A percentile compares a stretch with the other conserved stretches of the same genome.
Conservation (phyloP, 192 early-diverging fungal genomes). For the Coemansia sp. region DNA sequence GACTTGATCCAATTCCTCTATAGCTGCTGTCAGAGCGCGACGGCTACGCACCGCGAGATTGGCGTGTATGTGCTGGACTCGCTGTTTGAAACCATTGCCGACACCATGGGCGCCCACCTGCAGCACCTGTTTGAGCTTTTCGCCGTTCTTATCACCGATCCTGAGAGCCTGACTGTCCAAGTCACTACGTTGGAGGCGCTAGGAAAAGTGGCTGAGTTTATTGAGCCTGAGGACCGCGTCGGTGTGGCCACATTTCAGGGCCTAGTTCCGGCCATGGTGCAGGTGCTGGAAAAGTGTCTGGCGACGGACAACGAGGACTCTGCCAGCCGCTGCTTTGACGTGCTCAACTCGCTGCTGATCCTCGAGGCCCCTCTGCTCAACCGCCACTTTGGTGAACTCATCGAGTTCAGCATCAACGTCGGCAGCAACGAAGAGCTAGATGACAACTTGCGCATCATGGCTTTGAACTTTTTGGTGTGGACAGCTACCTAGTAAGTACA, state of each 20-base stretch:
- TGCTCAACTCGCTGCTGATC: slow-evolving; percentile 79
- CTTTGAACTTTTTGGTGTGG: slow-evolving; percentile 70
- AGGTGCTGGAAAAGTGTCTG: slow-evolving; percentile 78
- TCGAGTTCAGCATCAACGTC: slow-evolving; percentile 77
- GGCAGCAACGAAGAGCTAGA: slow-evolving; percentile 68
- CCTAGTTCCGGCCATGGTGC: slow-evolving; percentile 82
- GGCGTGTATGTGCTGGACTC: slow-evolving; percentile 84
- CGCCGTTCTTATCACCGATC: slow-evolving; percentile 69
- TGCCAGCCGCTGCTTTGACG: slow-evolving; percentile 79
- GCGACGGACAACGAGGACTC: slow-evolving; percentile 71
- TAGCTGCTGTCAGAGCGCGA: slow-evolving; percentile 72
- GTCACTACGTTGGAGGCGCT: slow-evolving; percentile 79
- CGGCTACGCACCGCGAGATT: slow-evolving; percentile 75
- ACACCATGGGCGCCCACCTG: slow-evolving; percentile 58
- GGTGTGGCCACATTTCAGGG: slow-evolving; percentile 71
- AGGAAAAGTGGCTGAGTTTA: slow-evolving; percentile 79
- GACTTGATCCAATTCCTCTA: slow-evolving; percentile 79
- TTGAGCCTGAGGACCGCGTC: slow-evolving; percentile 67
- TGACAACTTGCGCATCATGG: slow-evolving; percentile 71
- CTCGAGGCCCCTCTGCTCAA: slow-evolving; percentile 80
- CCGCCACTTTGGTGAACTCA: slow-evolving; percentile 74
- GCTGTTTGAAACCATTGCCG: slow-evolving; percentile 83
- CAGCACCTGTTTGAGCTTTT: slow-evolving; percentile 76
- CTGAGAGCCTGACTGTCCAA: slow-evolving; percentile 77
- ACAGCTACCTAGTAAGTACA: slow-evolving; percentile 67